A percentile compares a stretch with the other conserved stretches of the same genome.
These are phyloP conservation scores for Yamadazyma tumulicola DNA, from an alignment of 805 yeast species.

Conservation along the genomic window DNA sequence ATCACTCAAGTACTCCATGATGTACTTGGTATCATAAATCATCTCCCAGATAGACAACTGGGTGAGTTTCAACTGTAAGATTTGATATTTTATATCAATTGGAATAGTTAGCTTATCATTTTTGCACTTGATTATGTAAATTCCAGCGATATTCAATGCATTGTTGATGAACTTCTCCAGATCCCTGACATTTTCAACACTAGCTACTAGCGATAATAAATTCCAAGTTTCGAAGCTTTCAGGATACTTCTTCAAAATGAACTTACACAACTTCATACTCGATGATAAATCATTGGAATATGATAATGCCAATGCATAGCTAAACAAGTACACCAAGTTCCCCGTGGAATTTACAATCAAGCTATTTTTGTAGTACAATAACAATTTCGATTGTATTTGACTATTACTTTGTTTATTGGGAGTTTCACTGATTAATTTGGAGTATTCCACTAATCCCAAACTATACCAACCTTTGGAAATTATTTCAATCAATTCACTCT, in stretches of 20 bases:
- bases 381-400: conserved; percentile 14
- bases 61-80: conserved; percentile 69
- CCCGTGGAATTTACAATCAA: conserved; percentile 37
- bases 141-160: conserved; percentile 43
- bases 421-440: conserved; percentile 23
- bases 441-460: conserved; percentile 30
- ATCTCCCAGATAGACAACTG: conserved; percentile 68
- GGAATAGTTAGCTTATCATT: conserved; percentile 23
- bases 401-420: conserved; percentile 18
- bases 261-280: conserved; percentile 46
- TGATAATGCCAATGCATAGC: conserved; percentile 49
- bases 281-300: conserved; percentile 39
- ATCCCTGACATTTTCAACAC: conserved; percentile 35
- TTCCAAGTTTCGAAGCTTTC: conserved; percentile 64
- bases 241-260: conserved; percentile 48
- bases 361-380: conserved; percentile 29
- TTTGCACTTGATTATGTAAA: conserved; percentile 26
- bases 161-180: conserved; percentile 56
- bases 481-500: conserved; percentile 22
- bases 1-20: conserved; percentile 64
- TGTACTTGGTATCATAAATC: conserved; percentile 51
- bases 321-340: conserved; percentile 24
- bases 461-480: conserved; percentile 37
- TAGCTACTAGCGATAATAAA: conserved; percentile 57
- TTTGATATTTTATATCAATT: conserved; percentile 40